Percentiles rank a stretch among this genome's conserved stretches.
phyloP scores from a whole-genome alignment of 768 basidiomycete genomes.

The Russula lepida region DNA sequence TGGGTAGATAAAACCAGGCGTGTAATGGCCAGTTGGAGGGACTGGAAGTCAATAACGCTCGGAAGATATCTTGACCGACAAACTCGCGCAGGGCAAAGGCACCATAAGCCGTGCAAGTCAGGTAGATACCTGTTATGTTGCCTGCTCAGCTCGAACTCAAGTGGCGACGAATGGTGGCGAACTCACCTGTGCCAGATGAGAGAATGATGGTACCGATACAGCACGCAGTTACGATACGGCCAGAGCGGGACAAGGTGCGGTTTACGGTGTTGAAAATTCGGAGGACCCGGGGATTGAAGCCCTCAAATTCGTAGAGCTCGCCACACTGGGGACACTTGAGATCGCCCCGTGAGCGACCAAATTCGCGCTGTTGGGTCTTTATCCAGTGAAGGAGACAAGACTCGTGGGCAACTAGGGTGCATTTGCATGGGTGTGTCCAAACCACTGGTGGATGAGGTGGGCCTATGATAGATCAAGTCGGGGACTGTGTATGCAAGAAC shows the following conservation, averaged over 20 bases:
- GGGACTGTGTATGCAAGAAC: not conserved
- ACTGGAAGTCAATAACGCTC: constrained; percentile 57
- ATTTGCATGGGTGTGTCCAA: constrained; percentile 78
- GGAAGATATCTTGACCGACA: constrained; percentile 51
- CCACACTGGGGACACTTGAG: constrained; percentile 78
- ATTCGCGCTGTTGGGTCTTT: constrained; percentile 52
- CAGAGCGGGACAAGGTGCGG: constrained; percentile 39
- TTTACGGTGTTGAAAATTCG: constrained; percentile 45
- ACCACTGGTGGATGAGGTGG: constrained; percentile 41
- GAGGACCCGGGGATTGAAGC: constrained; percentile 48
- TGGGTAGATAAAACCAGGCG: constrained; percentile 65
- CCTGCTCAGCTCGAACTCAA: not conserved
- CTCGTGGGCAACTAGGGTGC: constrained; percentile 76
- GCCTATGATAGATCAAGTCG: constrained; percentile 25
- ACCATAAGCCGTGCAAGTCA: constrained; percentile 57
- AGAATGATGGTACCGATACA: constrained; percentile 43
- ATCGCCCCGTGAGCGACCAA: constrained; percentile 48
- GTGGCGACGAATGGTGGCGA: constrained; percentile 12
- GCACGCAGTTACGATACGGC: constrained; percentile 43
- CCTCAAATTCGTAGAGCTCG: constrained; percentile 56
- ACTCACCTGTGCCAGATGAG: constrained; percentile 55
- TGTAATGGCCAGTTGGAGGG: constrained; percentile 68
- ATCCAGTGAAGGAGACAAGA: constrained; percentile 76
- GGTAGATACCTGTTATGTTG: constrained; percentile 36
- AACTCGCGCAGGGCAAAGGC: constrained; percentile 63